A percentile compares a stretch with the other conserved stretches of the same genome.
These are phyloP conservation scores for Stentor coeruleus DNA, from an alignment of 73 alveolate species.

Conservation along the genomic window DNA sequence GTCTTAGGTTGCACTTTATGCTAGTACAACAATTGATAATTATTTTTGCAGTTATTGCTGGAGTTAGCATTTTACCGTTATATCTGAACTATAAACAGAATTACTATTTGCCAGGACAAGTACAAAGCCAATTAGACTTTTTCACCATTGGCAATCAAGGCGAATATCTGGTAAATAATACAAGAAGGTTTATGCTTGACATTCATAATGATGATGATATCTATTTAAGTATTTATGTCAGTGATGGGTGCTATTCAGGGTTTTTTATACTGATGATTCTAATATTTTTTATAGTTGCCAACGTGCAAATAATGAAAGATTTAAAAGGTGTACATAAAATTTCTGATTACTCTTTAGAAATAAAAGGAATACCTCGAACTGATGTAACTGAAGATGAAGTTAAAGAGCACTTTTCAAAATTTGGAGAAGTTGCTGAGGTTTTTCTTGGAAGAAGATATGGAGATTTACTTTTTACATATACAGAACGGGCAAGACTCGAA, in stretches of 20 bases:
- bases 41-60: background rate
- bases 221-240: background rate
- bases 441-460: background rate
- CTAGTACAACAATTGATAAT: constrained; percentile 17
- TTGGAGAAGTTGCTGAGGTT: background rate
- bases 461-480: background rate
- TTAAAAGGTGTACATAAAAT: background rate
- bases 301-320: background rate
- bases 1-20: constrained; percentile 5
- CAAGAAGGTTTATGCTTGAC: too few species aligned
- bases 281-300: background rate
- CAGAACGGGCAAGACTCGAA: background rate
- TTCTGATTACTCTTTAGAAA: constrained; percentile 6
- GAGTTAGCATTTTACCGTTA: background rate
- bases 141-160: constrained; percentile 22
- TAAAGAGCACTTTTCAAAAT: background rate
- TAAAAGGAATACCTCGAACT: background rate
- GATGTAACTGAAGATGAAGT: background rate
- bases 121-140: background rate
- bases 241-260: background rate
- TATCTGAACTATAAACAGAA: background rate
- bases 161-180: too few species aligned
- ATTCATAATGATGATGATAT: too few species aligned
- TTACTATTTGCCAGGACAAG: background rate
- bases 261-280: background rate